Percentiles rank a stretch among this genome's conserved stretches.
Evolutionary conservation across 2,329 filamentous ascomycete species (phyloP).

Genomic region (Exophiala sp.): DNA sequence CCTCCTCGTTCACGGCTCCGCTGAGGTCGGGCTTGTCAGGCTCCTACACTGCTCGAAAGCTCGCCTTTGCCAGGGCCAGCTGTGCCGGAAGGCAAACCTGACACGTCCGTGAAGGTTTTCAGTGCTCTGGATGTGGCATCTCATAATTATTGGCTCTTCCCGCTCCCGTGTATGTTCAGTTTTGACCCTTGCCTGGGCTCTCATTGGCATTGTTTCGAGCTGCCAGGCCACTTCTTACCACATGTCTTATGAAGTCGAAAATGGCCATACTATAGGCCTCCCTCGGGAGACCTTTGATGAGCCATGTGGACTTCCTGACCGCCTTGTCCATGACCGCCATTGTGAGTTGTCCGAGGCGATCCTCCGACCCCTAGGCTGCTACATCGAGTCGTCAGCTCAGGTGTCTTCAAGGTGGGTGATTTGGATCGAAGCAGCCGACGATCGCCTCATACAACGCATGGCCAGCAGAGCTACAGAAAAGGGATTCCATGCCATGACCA

Average conservation of each 20-base stretch:
- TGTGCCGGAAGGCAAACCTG: conserved; percentile 6
- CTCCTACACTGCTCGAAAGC: conserved; percentile 8
- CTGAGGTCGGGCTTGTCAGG: conserved; percentile 4
- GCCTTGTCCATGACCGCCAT: too few species aligned
- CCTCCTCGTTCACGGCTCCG: conserved; percentile 8
- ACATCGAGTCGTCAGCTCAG: too few species aligned
- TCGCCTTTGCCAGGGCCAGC: conserved; percentile 4
- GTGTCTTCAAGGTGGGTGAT: too few species aligned
- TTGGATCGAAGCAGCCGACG: too few species aligned
- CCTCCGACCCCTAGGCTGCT: too few species aligned
- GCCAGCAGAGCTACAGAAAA: too few species aligned
- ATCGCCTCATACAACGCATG: too few species aligned
- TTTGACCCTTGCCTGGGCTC: background rate
- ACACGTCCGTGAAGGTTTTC: conserved; percentile 10
- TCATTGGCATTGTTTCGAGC: conserved; percentile 1
- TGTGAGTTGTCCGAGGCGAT: too few species aligned
- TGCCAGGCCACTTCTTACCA: background rate
- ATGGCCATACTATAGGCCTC: background rate
- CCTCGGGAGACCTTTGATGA: background rate
- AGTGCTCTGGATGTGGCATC: background rate
- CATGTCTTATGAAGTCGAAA: background rate
- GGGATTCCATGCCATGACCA: too few species aligned
- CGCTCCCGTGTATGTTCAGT: background rate
- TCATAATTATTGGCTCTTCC: background rate
- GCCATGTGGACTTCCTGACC: background rate